These are phyloP conservation scores for Lipomyces orientalis DNA, from an alignment of 805 yeast species.

Conservation along the genomic window DNA sequence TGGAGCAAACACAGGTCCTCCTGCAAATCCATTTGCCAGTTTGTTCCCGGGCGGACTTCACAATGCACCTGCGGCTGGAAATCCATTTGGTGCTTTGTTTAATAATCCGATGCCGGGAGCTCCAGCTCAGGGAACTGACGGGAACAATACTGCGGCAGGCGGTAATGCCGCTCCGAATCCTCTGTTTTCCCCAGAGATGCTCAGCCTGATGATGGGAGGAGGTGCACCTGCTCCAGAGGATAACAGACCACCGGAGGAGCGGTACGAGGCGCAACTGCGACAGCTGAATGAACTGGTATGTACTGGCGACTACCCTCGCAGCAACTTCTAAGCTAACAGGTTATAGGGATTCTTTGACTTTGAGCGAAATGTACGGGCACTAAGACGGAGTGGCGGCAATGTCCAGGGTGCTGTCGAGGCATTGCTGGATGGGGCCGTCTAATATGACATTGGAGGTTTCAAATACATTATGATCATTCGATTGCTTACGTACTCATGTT, in stretches of 20 bases:
- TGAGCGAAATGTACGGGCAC: conserved; percentile 87
- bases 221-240: conserved; percentile 55
- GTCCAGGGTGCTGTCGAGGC: conserved; percentile 97
- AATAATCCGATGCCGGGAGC: conserved; percentile 56
- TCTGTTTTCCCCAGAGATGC: conserved; percentile 32
- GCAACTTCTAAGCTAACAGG: neutral
- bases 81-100: conserved; percentile 47
- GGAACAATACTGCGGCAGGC: conserved; percentile 24
- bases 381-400: conserved; percentile 94
- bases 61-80: conserved; percentile 54
- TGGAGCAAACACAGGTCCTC: conserved; percentile 32
- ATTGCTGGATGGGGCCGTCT: conserved; percentile 60
- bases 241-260: conserved; percentile 78
- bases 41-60: conserved; percentile 49
- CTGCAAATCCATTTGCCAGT: conserved; percentile 61
- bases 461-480: neutral
- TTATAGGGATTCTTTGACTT: conserved; percentile 78
- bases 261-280: conserved; percentile 71
- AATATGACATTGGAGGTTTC: neutral
- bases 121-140: conserved; percentile 47
- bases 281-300: conserved; percentile 73
- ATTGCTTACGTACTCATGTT: neutral
- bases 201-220: conserved; percentile 24
- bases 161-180: conserved; percentile 28
- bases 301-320: neutral